A percentile compares a stretch with the other conserved stretches of the same genome.
phyloP scores from a whole-genome alignment of 495 filamentous ascomycete genomes.

The Glarea lozoyensis region DNA sequence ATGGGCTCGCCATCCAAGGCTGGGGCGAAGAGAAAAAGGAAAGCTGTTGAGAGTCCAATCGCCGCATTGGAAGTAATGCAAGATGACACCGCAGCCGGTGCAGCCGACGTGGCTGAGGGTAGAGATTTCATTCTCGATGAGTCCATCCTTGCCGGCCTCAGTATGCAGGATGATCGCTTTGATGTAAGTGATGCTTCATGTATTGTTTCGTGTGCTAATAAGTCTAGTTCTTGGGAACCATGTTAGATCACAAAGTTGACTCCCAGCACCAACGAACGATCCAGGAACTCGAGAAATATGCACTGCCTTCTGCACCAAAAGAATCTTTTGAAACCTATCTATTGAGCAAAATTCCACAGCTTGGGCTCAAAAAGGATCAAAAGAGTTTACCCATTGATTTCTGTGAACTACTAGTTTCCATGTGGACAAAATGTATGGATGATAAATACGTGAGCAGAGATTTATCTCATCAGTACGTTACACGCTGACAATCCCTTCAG shows the following conservation, averaged over 20 bases:
- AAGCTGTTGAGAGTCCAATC: slow-evolving; percentile 37
- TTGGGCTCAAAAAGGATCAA: slow-evolving; percentile 11
- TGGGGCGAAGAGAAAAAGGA: slow-evolving; percentile 37
- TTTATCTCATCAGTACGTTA: neutral
- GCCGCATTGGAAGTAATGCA: slow-evolving; percentile 37
- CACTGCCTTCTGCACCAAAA: slow-evolving; percentile 14
- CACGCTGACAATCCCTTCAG: slow-evolving; percentile 4
- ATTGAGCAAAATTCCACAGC: slow-evolving; percentile 13
- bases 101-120: slow-evolving; percentile 1
- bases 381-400: slow-evolving; percentile 17
- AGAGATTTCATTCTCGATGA: slow-evolving; percentile 10
- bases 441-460: slow-evolving; percentile 17
- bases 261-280: slow-evolving; percentile 14
- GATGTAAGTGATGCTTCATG: slow-evolving; percentile 11
- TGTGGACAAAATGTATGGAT: slow-evolving; percentile 18
- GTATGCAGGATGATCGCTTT: slow-evolving; percentile 19
- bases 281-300: slow-evolving; percentile 17
- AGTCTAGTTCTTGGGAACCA: slow-evolving; percentile 18
- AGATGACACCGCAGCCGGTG: slow-evolving; percentile 16
- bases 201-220: neutral
- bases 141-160: slow-evolving; percentile 13
- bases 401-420: slow-evolving; percentile 17
- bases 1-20: slow-evolving; percentile 24
- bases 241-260: slow-evolving; percentile 18
- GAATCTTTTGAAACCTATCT: slow-evolving; percentile 20